Evolutionary conservation across 768 basidiomycete species (phyloP).

Genomic region (Collybia sordida): DNA sequence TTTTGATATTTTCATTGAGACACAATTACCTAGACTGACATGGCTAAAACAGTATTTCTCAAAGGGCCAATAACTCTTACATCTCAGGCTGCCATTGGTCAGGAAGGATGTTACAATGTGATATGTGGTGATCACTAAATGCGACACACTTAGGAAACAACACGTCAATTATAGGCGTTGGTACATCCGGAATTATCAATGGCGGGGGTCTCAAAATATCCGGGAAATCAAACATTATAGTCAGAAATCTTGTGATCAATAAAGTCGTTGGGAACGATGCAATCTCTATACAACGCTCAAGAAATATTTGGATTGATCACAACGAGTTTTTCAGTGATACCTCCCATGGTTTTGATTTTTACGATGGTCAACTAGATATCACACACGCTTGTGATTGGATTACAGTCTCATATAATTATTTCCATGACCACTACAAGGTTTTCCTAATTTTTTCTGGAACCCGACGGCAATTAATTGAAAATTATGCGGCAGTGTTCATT

Average conservation of each 20-base stretch:
- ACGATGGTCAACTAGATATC: slow-evolving; percentile 19
- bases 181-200: slow-evolving; percentile 18
- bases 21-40: slow-evolving; percentile 10
- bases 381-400: slow-evolving; percentile 22
- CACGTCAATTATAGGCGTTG: slow-evolving; percentile 20
- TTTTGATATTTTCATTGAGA: background rate
- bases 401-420: slow-evolving; percentile 19
- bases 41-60: slow-evolving; percentile 18
- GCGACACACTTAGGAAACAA: slow-evolving; percentile 12
- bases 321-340: slow-evolving; percentile 22
- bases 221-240: slow-evolving; percentile 20
- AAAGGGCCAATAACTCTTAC: slow-evolving; percentile 16
- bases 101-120: background rate
- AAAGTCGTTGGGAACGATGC: slow-evolving; percentile 23
- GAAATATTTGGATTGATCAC: slow-evolving; percentile 22
- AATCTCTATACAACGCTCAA: slow-evolving; percentile 16
- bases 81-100: slow-evolving; percentile 18
- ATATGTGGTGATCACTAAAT: background rate
- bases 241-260: slow-evolving; percentile 20
- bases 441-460: background rate
- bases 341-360: slow-evolving; percentile 18
- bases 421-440: slow-evolving; percentile 22
- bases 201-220: slow-evolving; percentile 19
- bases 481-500: slow-evolving; percentile 11
- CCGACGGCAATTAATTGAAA: background rate